phyloP scores from a whole-genome alignment of 495 filamentous ascomycete genomes.

The Elaphomyces granulatus region DNA sequence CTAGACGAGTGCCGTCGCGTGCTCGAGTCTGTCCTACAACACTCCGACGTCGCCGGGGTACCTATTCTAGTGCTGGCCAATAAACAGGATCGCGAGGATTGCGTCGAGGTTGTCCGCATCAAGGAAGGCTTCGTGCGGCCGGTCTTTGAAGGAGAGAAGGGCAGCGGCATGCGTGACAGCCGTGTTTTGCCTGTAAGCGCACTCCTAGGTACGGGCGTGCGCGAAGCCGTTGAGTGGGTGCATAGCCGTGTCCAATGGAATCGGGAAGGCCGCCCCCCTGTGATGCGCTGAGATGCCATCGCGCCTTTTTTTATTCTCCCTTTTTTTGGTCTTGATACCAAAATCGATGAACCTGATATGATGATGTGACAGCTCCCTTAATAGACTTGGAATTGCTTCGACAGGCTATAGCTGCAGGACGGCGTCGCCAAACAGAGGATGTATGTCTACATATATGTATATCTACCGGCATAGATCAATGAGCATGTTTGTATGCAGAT shows the following conservation, averaged over 20 bases:
- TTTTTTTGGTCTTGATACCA: too few species aligned
- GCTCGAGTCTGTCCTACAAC: constrained; percentile 69
- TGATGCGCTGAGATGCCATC: constrained; percentile 88
- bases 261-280: constrained; percentile 76
- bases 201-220: constrained; percentile 77
- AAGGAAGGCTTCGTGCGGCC: constrained; percentile 90
- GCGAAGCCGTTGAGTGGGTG: constrained; percentile 93
- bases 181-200: constrained; percentile 86
- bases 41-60: constrained; percentile 74
- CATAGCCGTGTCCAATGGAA: constrained; percentile 89
- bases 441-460: too few species aligned
- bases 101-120: constrained; percentile 89
- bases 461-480: too few species aligned
- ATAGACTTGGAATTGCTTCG: too few species aligned
- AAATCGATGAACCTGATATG: too few species aligned
- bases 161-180: constrained; percentile 69
- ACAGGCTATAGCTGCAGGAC: too few species aligned
- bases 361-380: too few species aligned
- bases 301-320: too few species aligned
- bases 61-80: constrained; percentile 89
- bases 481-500: too few species aligned
- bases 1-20: constrained; percentile 82
- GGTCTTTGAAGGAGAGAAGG: constrained; percentile 89
- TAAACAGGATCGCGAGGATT: constrained; percentile 95
- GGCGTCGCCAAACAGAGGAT: too few species aligned